Base-by-base conservation (phyloP, 306 rosid species). In the Fagus sylvatica region DNA sequence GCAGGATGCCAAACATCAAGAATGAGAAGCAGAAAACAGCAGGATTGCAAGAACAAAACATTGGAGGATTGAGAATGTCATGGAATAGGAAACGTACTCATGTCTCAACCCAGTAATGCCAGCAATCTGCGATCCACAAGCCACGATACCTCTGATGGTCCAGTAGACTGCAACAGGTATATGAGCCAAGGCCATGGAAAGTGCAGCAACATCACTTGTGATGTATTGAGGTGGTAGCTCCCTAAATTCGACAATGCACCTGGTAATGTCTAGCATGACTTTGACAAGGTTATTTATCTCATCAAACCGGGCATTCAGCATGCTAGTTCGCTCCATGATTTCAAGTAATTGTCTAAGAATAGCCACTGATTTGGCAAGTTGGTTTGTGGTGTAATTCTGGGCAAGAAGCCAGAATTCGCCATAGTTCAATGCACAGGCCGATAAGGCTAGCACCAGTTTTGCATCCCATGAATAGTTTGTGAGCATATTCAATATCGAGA, bases 391-490 rank as follows among this genome's bases (percentile, higher is more conserved):
- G 65, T 30, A 59, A 30, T 59, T 59, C 13, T 59, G 39, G 34
- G 65, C 65, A 22, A 59, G 36, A 28, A 59, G 65, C 65, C 65
- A 59, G 65, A 59, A 59, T 10, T 59, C 65, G 4, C 65, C 65
- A 4, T 22, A 59, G 12, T 59, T 59, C 65, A 59, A 11, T 59
- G 65, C 65, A 30, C 30, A 59, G 34, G 65, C 65, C 32, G 65
- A 59, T 11, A 59, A 59, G 65, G 12, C 37, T 3, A 59, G 65
- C 65, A 30, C 65, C 37, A 59, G 32, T 30, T 59, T 59, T 9
- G 65, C 65, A 59, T 59, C 65, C 65, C 65, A 59, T 59, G 65
- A 59, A 59, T 59, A 59, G 4, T 59, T 30, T 22, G 6, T 28
- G 8, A 59, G 37, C 65, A 59, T 59, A 10, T 59, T 59, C 65